Evolutionary conservation across 345 rosid species (phyloP).

Genomic region (Camelina laxa): DNA sequence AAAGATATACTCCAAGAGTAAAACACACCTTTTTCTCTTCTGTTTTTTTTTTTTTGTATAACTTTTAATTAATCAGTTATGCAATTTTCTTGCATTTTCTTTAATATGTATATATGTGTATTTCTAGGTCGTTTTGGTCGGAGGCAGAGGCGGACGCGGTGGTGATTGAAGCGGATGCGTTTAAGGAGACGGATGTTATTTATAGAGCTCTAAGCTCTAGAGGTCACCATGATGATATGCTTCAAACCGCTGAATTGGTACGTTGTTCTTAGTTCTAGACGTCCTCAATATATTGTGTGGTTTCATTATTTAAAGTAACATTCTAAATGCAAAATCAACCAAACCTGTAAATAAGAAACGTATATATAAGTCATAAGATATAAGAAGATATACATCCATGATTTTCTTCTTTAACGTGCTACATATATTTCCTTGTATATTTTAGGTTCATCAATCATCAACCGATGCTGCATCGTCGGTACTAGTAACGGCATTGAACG

Average conservation of each 20-base stretch:
- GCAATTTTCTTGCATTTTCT: background rate
- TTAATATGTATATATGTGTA: background rate
- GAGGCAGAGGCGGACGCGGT: slow-evolving; percentile 77
- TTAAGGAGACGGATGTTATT: slow-evolving; percentile 90
- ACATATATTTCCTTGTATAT: background rate
- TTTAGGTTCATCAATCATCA: slow-evolving; percentile 88
- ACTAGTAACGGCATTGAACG: slow-evolving; percentile 88
- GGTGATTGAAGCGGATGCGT: slow-evolving; percentile 93
- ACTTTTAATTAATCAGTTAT: background rate
- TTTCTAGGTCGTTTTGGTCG: slow-evolving; percentile 78
- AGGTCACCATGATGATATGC: slow-evolving; percentile 84
- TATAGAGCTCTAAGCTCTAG: slow-evolving; percentile 75
- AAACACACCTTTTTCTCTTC: too few species aligned
- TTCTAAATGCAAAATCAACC: too few species aligned
- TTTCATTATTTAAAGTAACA: too few species aligned
- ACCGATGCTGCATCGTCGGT: slow-evolving; percentile 88
- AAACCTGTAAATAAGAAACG: background rate
- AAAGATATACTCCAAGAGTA: slow-evolving; percentile 81
- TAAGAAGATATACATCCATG: background rate
- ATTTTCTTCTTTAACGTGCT: slow-evolving; percentile 1
- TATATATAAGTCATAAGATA: background rate
- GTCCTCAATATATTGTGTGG: background rate
- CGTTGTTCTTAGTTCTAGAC: background rate
- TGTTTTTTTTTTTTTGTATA: background rate
- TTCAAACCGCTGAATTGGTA: slow-evolving; percentile 87